Conservation (phyloP, 768 basidiomycete genomes). For the Pleurotus pulmonarius region DNA sequence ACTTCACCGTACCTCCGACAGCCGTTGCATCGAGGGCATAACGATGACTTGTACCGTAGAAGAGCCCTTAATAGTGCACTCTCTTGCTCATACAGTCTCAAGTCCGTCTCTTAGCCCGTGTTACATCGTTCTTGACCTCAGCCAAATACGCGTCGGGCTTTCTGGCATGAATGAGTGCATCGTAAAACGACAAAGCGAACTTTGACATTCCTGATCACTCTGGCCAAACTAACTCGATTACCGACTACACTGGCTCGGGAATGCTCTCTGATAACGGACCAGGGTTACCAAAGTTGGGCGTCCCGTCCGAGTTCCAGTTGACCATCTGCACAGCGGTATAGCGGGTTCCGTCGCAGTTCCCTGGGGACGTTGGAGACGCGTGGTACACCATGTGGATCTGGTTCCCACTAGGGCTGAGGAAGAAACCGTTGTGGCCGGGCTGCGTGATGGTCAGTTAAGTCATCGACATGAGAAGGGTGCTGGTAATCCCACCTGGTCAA, state of each 20-base stretch:
- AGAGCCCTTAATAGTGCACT: too few relatives aligned
- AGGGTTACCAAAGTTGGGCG: neutral
- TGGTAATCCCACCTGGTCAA: constrained; percentile 1
- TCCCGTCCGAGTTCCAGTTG: neutral
- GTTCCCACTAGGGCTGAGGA: constrained; percentile 23
- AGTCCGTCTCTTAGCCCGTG: too few relatives aligned
- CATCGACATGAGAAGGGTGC: neutral
- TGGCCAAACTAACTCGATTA: too few relatives aligned
- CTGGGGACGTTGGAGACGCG: constrained; percentile 6
- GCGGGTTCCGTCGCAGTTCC: constrained; percentile 9
- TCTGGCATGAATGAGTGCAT: too few relatives aligned
- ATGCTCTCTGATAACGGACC: neutral
- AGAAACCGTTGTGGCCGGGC: constrained; percentile 34
- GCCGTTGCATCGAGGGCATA: constrained; percentile 22
- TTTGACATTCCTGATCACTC: too few relatives aligned
- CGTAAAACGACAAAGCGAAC: too few relatives aligned
- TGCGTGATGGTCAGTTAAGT: constrained; percentile 5
- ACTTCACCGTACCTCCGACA: constrained; percentile 56
- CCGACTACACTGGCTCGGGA: neutral
- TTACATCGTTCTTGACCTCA: too few relatives aligned
- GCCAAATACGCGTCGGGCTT: too few relatives aligned
- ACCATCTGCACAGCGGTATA: constrained; percentile 10
- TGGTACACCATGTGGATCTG: constrained; percentile 20
- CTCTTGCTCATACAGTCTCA: too few relatives aligned
- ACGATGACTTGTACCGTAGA: neutral